These are phyloP conservation scores for Nepenthes gracilis DNA, from an alignment of 148 eudicot genomes.

Conservation along the genomic window DNA sequence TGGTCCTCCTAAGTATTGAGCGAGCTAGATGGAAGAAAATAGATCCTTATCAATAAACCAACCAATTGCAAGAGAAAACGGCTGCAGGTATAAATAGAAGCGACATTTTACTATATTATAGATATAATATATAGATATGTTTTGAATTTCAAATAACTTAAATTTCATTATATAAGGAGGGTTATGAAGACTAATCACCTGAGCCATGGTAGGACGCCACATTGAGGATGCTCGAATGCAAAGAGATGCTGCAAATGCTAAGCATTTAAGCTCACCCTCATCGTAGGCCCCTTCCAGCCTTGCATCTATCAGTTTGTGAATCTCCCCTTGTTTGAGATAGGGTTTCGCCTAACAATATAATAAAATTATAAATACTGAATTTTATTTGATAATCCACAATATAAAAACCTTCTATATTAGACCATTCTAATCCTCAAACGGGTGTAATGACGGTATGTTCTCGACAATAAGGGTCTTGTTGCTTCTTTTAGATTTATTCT, in stretches of 20 bases:
- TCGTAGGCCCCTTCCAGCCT: conserved; percentile 52
- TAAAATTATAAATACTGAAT: not conserved
- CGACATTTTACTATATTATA: not conserved
- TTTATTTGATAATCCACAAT: not conserved
- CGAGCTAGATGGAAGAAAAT: too few relatives aligned
- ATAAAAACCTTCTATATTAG: conserved; percentile 1
- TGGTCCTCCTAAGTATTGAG: too few relatives aligned
- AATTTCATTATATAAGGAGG: not conserved
- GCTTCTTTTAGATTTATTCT: too few relatives aligned
- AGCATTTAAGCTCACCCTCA: conserved; percentile 23
- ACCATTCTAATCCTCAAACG: not conserved
- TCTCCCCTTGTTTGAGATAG: conserved; percentile 42
- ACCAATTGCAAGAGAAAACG: too few relatives aligned
- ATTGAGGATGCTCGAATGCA: conserved; percentile 65
- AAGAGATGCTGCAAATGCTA: conserved; percentile 71
- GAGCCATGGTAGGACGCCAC: conserved; percentile 90
- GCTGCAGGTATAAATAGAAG: too few relatives aligned
- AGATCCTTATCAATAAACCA: too few relatives aligned
- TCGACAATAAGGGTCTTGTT: too few relatives aligned
- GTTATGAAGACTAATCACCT: conserved; percentile 28
- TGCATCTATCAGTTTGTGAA: conserved; percentile 54
- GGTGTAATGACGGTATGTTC: not conserved
- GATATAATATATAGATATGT: too few relatives aligned
- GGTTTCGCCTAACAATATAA: conserved; percentile 67
- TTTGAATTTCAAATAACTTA: not conserved